Conservation (phyloP, 345 rosid genomes). For the Syzygium oleosum region DNA sequence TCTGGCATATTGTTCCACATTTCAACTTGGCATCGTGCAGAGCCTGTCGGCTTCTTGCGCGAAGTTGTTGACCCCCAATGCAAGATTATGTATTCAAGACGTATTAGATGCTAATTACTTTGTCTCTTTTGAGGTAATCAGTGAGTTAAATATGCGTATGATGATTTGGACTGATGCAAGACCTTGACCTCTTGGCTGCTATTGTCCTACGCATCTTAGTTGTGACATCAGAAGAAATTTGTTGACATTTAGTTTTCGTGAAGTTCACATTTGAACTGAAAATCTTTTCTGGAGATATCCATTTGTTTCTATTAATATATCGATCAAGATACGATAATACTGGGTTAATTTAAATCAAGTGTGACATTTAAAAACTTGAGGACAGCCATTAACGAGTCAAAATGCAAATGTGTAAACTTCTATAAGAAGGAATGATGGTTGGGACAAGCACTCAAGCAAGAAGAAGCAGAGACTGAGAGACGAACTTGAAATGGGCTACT, state of each 20-base stretch:
- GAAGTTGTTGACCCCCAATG: not conserved
- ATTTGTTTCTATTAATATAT: too few relatives aligned
- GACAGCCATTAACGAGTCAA: not conserved
- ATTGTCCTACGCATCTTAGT: not conserved
- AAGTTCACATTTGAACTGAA: not conserved
- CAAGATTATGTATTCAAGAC: not conserved
- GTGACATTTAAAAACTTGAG: not conserved
- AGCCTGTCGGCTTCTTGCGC: not conserved
- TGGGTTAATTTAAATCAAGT: not conserved
- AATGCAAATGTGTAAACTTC: not conserved
- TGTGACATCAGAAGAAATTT: not conserved
- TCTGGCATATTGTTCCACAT: not conserved
- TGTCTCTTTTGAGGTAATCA: not conserved
- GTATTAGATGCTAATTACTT: not conserved
- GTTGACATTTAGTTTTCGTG: not conserved
- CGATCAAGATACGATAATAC: not conserved
- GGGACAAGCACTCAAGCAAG: not conserved
- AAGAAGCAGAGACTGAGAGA: not conserved
- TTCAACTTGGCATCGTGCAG: not conserved
- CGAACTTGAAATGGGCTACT: not conserved
- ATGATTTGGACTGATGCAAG: not conserved
- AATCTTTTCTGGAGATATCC: too few relatives aligned
- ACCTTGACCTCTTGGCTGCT: not conserved
- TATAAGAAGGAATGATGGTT: not conserved
- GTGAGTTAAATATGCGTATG: not conserved